These are phyloP conservation scores for Mangifera indica DNA, from an alignment of 345 rosid genomes.

Conservation along the genomic window DNA sequence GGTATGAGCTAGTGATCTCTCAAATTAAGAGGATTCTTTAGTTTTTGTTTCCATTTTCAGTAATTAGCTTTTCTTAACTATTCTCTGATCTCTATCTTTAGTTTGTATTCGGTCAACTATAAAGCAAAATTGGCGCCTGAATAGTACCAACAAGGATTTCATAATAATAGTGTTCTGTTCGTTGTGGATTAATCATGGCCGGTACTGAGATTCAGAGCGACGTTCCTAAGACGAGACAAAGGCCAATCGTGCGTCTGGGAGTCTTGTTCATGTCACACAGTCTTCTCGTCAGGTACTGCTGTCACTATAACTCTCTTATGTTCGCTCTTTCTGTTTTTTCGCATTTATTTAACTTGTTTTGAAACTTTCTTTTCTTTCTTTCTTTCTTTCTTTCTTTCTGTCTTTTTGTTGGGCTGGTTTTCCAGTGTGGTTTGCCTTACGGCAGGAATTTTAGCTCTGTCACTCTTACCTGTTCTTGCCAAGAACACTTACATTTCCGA, in stretches of 20 bases:
- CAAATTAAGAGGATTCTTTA: neutral
- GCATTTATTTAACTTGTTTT: constrained; percentile 2
- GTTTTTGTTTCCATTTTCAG: neutral
- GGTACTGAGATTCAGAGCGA: constrained; percentile 26
- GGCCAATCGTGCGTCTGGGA: constrained; percentile 84
- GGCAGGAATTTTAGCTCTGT: constrained; percentile 71
- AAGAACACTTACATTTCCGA: constrained; percentile 96
- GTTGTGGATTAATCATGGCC: neutral
- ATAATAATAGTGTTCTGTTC: neutral
- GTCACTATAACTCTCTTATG: neutral
- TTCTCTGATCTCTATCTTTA: neutral
- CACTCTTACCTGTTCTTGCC: constrained; percentile 76
- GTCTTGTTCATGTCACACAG: constrained; percentile 76
- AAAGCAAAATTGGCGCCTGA: neutral
- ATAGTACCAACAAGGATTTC: neutral
- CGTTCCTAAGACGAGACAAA: constrained; percentile 39
- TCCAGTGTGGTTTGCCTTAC: constrained; percentile 74
- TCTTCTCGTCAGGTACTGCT: constrained; percentile 57
- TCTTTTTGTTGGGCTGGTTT: too few species aligned
- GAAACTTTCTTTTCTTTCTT: neutral
- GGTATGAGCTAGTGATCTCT: neutral
- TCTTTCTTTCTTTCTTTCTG: too few species aligned
- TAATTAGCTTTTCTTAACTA: neutral
- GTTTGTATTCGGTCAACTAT: neutral
- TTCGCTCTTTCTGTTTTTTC: neutral